Conservation (phyloP, 208 protist species). For the Trypanosoma boissoni region DNA sequence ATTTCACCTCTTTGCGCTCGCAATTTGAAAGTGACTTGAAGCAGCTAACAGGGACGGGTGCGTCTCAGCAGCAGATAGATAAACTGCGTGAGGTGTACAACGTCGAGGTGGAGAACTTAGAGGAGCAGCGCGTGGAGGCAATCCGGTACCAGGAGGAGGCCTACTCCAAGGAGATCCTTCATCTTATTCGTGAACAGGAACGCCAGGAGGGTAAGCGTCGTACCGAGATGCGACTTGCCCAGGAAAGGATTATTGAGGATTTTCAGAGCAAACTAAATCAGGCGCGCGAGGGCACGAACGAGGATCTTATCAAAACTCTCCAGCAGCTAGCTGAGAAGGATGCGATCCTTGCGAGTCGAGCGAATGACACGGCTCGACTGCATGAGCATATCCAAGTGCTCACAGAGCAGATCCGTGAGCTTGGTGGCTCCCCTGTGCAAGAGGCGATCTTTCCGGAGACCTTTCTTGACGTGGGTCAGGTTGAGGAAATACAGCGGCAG, state of each 20-base stretch:
- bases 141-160: conserved; percentile 78
- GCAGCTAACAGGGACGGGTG: conserved; percentile 50
- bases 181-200: conserved; percentile 80
- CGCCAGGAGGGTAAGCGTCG: conserved; percentile 71
- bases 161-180: conserved; percentile 70
- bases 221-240: conserved; percentile 71
- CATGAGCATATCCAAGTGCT: conserved; percentile 70
- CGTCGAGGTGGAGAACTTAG: conserved; percentile 76
- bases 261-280: conserved; percentile 82
- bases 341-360: conserved; percentile 66
- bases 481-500: conserved; percentile 72
- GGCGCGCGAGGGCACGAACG: conserved; percentile 73
- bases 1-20: conserved; percentile 48
- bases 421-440: conserved; percentile 39
- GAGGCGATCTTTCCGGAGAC: conserved; percentile 55
- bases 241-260: conserved; percentile 78
- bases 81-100: conserved; percentile 79
- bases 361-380: conserved; percentile 77
- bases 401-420: conserved; percentile 45
- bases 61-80: conserved; percentile 63
- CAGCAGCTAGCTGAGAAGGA: conserved; percentile 80
- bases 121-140: conserved; percentile 84
- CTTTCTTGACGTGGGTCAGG: conserved; percentile 78
- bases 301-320: conserved; percentile 65
- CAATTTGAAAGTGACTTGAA: conserved; percentile 65